A percentile compares a stretch with the other conserved stretches of the same genome.
phyloP scores from a whole-genome alignment of 1,139 yeast genomes.

The Ogataea hybrid region DNA sequence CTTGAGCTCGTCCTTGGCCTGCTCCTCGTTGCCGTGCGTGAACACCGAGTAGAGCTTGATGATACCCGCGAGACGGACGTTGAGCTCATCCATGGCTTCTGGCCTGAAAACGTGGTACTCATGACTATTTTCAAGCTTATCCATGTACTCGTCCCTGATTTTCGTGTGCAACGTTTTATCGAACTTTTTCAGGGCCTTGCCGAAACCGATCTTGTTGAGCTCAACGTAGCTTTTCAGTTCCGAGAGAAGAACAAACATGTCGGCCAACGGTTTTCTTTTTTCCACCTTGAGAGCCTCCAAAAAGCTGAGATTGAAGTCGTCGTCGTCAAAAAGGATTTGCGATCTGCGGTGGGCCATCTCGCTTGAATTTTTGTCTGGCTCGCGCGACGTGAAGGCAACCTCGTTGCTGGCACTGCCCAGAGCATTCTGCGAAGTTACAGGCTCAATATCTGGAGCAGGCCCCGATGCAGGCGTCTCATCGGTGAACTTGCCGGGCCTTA shows the following conservation, averaged over 20 bases:
- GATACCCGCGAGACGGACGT: slow-evolving; percentile 47
- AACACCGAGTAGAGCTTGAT: slow-evolving; percentile 48
- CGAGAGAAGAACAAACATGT: slow-evolving; percentile 70
- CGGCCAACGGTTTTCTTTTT: slow-evolving; percentile 63
- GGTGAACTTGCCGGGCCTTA: slow-evolving; percentile 13
- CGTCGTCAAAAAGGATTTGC: slow-evolving; percentile 43
- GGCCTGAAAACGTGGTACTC: slow-evolving; percentile 45
- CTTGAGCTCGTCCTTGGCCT: slow-evolving; percentile 65
- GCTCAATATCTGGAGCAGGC: slow-evolving; percentile 8
- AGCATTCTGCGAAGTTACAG: slow-evolving; percentile 22
- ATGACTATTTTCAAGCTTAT: slow-evolving; percentile 30
- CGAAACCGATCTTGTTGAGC: slow-evolving; percentile 82
- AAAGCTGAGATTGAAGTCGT: slow-evolving; percentile 43
- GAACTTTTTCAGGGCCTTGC: slow-evolving; percentile 85
- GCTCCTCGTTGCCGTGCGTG: slow-evolving; percentile 43
- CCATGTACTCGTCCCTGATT: slow-evolving; percentile 52
- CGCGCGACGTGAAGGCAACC: slow-evolving; percentile 11
- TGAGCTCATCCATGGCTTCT: slow-evolving; percentile 45
- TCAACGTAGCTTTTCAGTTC: slow-evolving; percentile 82
- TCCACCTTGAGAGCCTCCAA: slow-evolving; percentile 58
- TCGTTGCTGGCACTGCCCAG: slow-evolving; percentile 14
- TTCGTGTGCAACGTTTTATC: slow-evolving; percentile 74
- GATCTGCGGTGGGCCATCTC: slow-evolving; percentile 33
- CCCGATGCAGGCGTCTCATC: not conserved
- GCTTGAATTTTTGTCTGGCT: slow-evolving; percentile 18